Base-by-base conservation (phyloP, 2,329 filamentous ascomycete species). In the Fusarium sp. region DNA sequence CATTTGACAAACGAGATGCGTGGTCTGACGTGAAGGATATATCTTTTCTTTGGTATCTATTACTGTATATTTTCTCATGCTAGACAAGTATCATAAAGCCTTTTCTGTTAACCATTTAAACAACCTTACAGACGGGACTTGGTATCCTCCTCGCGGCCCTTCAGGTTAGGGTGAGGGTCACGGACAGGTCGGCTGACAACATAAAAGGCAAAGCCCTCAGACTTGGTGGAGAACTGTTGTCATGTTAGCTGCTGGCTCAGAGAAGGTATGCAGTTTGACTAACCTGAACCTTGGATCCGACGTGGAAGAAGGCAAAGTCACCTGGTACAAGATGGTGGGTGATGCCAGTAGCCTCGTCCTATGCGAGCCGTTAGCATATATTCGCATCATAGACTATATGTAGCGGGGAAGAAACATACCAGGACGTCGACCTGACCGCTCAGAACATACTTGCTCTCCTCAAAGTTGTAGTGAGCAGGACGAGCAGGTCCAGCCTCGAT, bases 281-380 rank as follows among this genome's bases (percentile, higher is more conserved):
- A n/a, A 67, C 63, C 61, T 67, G 53, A 33, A 69, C 66, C 50
- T 69, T 69, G 45, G 66, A 69, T 21, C 64, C 66, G 19, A 69
- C 66, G 7, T 69, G 62, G 59, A 69, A 69, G 41, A 69, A 69
- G 9, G 66, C 66, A 49, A 69, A 69, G 44, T 69, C 66, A 10
- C 66, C 64, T 0, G 54, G 50, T 2, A 61, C 54, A 7, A 69
- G 59, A 17, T 66, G 66, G 15, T 69, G 66, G 3, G 67, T 69
- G 31, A 69, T 56, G 1, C 66, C 66, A 13, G 66, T 69, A n/a
- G 66, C 66, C 46, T 68, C 66, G 4, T 69, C 66, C 66, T 69
- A 19, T 9, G 7, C n/a, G 3, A 4, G 1, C 3, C 1, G 11
- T 68, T 4, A 65, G 23, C 13, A 31, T 17, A 4, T 0, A 9